Conservation (phyloP, 2,329 filamentous ascomycete genomes). For the Diplodia seriata region DNA sequence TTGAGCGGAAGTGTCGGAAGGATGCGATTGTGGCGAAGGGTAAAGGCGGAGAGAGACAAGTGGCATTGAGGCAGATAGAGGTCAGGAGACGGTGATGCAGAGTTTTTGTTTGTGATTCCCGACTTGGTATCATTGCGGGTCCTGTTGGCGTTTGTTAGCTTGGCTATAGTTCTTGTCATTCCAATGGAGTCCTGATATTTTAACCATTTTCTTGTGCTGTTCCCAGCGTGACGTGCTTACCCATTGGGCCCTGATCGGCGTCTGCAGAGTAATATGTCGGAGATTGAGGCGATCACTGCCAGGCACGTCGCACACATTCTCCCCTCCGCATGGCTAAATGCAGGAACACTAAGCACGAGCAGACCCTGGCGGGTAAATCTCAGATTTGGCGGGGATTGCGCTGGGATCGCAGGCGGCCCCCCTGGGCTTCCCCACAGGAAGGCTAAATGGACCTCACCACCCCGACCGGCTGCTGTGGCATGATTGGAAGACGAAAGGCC, state of each 20-base stretch:
- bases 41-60: too few species aligned
- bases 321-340: background rate
- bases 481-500: background rate
- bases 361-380: background rate
- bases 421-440: conserved; percentile 10
- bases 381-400: conserved; percentile 15
- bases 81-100: background rate
- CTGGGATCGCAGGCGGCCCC: conserved; percentile 8
- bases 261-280: background rate
- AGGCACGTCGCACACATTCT: background rate
- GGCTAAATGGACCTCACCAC: conserved; percentile 23
- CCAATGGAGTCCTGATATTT: background rate
- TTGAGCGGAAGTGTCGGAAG: too few species aligned
- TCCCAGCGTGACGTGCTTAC: background rate
- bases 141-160: background rate
- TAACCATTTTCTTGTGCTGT: background rate
- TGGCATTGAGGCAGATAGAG: background rate
- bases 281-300: conserved; percentile 7
- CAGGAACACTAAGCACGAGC: conserved; percentile 2
- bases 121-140: background rate
- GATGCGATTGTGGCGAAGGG: too few species aligned
- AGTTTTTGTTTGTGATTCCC: background rate
- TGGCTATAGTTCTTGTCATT: background rate
- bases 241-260: background rate
- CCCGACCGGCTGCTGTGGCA: background rate